Conservation (phyloP, 768 basidiomycete genomes). For the Pleurotus cornucopiae region DNA sequence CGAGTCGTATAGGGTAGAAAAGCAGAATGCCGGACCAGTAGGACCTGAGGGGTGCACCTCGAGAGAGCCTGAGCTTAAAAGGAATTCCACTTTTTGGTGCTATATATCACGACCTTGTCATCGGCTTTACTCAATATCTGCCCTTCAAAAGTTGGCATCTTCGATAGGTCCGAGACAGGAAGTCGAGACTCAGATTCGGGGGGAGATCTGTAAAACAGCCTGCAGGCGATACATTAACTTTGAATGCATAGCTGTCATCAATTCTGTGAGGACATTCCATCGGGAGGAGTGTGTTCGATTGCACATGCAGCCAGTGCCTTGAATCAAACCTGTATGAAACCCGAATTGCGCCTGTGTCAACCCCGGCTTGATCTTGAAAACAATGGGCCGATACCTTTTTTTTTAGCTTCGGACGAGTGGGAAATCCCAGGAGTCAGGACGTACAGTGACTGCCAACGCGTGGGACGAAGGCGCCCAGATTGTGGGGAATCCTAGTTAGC, state of each 20-base stretch:
- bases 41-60: slow-evolving; percentile 21
- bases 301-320: slow-evolving; percentile 6
- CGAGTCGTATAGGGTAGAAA: slow-evolving; percentile 29
- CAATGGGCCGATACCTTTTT: neutral
- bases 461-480: neutral
- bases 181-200: slow-evolving; percentile 8
- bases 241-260: slow-evolving; percentile 1
- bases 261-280: neutral
- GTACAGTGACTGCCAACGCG: neutral
- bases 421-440: too few relatives aligned
- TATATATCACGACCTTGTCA: slow-evolving; percentile 5
- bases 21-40: slow-evolving; percentile 5
- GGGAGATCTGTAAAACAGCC: neutral
- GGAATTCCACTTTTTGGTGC: slow-evolving; percentile 16
- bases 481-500: neutral
- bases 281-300: slow-evolving; percentile 1
- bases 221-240: slow-evolving; percentile 6
- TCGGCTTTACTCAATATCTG: neutral
- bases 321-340: neutral
- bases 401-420: slow-evolving; percentile 1
- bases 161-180: slow-evolving; percentile 6
- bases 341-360: neutral
- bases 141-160: slow-evolving; percentile 1
- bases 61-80: slow-evolving; percentile 32
- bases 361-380: neutral